A percentile compares a stretch with the other conserved stretches of the same genome.
Evolutionary conservation across 2,329 filamentous ascomycete species (phyloP).

Genomic region (Blastomyces gilchristii): DNA sequence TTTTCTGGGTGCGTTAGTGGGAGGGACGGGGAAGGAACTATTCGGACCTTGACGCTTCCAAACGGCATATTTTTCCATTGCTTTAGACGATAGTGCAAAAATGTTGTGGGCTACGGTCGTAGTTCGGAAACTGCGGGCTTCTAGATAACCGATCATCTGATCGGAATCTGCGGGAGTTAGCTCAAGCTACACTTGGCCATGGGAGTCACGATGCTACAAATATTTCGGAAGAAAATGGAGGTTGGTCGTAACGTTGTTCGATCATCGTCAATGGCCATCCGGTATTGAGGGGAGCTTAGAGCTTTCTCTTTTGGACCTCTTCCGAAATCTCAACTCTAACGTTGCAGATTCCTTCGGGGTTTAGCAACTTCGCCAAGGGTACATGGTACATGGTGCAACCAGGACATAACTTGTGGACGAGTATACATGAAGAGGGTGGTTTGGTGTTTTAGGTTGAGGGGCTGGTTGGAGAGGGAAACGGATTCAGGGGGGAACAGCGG

Average conservation of each 20-base stretch:
- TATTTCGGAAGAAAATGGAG: not conserved
- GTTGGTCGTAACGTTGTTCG: not conserved
- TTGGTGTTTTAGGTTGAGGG: no score
- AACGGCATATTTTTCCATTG: not conserved
- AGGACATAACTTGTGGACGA: not conserved
- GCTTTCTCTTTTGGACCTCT: no score
- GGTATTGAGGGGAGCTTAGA: no score
- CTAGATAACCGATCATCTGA: not conserved
- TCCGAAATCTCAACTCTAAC: no score
- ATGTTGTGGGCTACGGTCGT: not conserved
- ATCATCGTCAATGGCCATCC: not conserved
- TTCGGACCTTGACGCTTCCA: conserved; percentile 4
- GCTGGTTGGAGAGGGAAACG: no score
- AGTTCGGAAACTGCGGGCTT: not conserved
- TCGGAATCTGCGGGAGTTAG: not conserved
- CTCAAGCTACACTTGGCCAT: not conserved
- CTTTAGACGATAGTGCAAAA: not conserved
- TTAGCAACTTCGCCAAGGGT: no score
- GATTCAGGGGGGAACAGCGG: no score
- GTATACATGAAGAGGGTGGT: not conserved
- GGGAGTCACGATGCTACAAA: not conserved
- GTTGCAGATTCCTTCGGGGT: no score
- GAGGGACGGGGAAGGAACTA: conserved; percentile 23
- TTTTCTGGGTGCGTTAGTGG: conserved; percentile 26
- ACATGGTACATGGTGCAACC: not conserved